phyloP scores from a whole-genome alignment of 1,284 basidiomycete species.

The Cutaneotrichosporon cutaneum region DNA sequence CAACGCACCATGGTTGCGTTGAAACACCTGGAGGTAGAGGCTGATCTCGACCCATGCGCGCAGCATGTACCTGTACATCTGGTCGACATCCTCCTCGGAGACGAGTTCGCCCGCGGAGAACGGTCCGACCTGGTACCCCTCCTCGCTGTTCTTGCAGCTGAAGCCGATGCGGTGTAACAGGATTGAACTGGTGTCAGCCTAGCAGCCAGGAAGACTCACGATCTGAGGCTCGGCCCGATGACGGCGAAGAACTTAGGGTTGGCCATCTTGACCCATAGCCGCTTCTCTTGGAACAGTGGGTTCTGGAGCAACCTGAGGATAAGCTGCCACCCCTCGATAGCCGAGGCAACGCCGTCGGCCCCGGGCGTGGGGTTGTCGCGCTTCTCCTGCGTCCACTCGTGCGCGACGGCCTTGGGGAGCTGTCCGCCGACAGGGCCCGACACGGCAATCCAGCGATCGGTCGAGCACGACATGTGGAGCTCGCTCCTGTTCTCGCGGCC shows the following conservation, averaged over 20 bases:
- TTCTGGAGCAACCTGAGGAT: conserved; percentile 44
- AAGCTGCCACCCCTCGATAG: conserved; percentile 34
- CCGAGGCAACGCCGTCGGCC: conserved; percentile 15
- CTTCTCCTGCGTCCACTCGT: conserved; percentile 39
- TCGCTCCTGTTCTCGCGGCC: conserved; percentile 2
- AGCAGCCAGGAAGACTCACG: conserved; percentile 21
- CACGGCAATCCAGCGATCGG: conserved; percentile 37
- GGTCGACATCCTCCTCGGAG: conserved; percentile 26
- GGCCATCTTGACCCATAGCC: conserved; percentile 43
- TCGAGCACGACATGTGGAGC: conserved; percentile 38
- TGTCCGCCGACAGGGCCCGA: conserved; percentile 41
- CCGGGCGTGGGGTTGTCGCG: conserved; percentile 37
- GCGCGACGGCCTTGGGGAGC: conserved; percentile 31
- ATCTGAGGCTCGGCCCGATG: conserved; percentile 35
- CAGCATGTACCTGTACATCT: conserved; percentile 47
- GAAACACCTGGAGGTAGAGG: conserved; percentile 28
- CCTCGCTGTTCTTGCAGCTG: conserved; percentile 37
- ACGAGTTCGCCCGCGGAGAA: conserved; percentile 28
- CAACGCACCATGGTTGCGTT: conserved; percentile 27
- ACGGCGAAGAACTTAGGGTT: conserved; percentile 35
- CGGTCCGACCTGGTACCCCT: conserved; percentile 42
- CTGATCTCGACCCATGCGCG: conserved; percentile 45
- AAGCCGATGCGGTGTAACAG: conserved; percentile 44
- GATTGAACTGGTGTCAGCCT: conserved; percentile 26
- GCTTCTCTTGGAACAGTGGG: conserved; percentile 42